Evolutionary conservation across 306 rosid genomes (phyloP).

Genomic region (Medicago lupulina): DNA sequence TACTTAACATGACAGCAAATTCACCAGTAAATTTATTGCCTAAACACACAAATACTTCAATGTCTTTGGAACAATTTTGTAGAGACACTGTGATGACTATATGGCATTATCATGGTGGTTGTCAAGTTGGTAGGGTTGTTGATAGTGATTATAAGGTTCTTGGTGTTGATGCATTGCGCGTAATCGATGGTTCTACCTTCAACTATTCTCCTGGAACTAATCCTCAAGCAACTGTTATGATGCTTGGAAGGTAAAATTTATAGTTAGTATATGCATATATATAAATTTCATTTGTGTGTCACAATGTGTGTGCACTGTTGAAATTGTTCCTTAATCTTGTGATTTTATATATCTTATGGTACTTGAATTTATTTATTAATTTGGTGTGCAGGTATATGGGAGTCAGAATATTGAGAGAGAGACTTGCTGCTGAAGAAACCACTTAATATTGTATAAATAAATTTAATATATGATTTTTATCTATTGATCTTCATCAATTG

Average conservation of each 20-base stretch:
- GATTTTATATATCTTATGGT: background rate
- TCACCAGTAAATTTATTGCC: constrained; percentile 70
- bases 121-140: constrained; percentile 74
- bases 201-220: constrained; percentile 79
- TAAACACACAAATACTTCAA: constrained; percentile 50
- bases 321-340: background rate
- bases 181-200: constrained; percentile 85
- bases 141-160: constrained; percentile 64
- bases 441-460: background rate
- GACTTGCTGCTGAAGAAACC: constrained; percentile 36
- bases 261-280: background rate
- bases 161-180: constrained; percentile 67
- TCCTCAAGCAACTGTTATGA: constrained; percentile 88
- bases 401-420: constrained; percentile 60
- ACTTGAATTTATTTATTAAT: background rate
- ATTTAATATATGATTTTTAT: background rate
- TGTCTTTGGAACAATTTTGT: constrained; percentile 68
- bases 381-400: constrained; percentile 77
- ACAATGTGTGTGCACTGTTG: background rate
- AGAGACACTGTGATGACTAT: constrained; percentile 80
- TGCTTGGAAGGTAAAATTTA: constrained; percentile 74
- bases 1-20: constrained; percentile 57
- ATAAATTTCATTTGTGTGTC: background rate
- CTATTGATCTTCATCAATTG: background rate
- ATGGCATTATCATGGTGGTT: constrained; percentile 91